These are phyloP conservation scores for Alternaria postmessia DNA, from an alignment of 2,329 filamentous ascomycete species.

Conservation along the genomic window DNA sequence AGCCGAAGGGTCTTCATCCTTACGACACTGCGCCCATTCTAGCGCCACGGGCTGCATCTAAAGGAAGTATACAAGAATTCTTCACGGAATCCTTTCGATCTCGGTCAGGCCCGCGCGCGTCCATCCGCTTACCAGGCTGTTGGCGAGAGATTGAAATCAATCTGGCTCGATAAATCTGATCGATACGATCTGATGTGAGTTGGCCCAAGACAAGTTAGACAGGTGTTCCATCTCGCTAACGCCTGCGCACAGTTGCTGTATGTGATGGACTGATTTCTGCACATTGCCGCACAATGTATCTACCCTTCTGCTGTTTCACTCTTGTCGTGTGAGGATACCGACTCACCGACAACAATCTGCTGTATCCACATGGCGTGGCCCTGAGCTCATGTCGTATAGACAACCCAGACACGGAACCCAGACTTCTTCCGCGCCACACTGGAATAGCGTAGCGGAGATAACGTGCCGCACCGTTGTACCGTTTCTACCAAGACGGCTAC, in stretches of 20 bases:
- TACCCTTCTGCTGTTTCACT: slow-evolving; percentile 2
- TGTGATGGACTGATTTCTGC: neutral
- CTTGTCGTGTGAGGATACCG: neutral
- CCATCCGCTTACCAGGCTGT: slow-evolving; percentile 8
- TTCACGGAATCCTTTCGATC: neutral
- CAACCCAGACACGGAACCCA: neutral
- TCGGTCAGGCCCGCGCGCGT: neutral
- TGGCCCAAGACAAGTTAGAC: neutral
- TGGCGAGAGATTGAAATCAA: slow-evolving; percentile 4
- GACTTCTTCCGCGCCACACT: neutral
- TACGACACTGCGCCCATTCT: neutral
- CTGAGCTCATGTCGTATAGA: neutral
- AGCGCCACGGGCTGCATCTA: neutral
- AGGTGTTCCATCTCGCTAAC: neutral
- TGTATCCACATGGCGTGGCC: neutral
- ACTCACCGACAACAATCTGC: neutral
- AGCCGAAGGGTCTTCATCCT: neutral
- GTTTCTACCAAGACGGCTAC: neutral
- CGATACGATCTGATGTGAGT: neutral
- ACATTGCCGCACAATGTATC: neutral
- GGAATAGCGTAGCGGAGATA: slow-evolving; percentile 8
- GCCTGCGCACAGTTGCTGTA: neutral
- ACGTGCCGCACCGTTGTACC: slow-evolving; percentile 1
- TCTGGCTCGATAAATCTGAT: neutral
- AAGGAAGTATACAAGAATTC: neutral